Conservation (phyloP, 225 moss, liverwort and hornwort species). For the Climacium dendroides region DNA sequence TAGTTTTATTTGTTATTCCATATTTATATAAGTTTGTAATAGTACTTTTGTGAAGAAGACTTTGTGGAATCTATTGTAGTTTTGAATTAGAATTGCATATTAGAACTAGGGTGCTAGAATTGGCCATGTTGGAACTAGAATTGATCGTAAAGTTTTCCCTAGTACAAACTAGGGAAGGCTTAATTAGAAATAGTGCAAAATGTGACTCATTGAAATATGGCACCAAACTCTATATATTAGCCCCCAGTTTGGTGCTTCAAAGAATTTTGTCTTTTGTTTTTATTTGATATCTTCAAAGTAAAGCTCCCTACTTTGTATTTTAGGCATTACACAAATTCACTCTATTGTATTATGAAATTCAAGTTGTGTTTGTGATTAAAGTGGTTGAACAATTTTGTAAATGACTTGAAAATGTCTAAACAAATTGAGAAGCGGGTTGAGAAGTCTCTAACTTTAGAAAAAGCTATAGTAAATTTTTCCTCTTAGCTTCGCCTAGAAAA, state of each 20-base stretch:
- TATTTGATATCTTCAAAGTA: neutral
- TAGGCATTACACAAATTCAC: neutral
- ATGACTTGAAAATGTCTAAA: neutral
- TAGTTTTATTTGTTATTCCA: too few species aligned
- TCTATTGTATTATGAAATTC: neutral
- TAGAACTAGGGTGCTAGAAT: neutral
- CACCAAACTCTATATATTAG: neutral
- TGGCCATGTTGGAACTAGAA: neutral
- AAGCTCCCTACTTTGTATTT: rapidly evolving
- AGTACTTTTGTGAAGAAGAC: neutral
- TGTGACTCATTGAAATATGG: neutral
- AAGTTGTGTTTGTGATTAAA: neutral
- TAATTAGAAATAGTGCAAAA: too few species aligned
- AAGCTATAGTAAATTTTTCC: rapidly evolving
- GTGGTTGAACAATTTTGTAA: too few species aligned
- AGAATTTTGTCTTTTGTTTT: neutral
- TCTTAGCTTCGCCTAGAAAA: neutral
- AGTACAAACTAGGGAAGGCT: neutral
- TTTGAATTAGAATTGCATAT: neutral
- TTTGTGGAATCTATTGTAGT: neutral
- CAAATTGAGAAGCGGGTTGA: neutral
- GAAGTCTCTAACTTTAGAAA: neutral
- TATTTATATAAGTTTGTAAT: neutral
- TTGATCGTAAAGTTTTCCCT: neutral
- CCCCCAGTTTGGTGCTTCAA: rapidly evolving